A percentile compares a stretch with the other conserved stretches of the same genome.
Evolutionary conservation across 257 asterid species (phyloP).

Genomic region (Thymus mandschuricus): DNA sequence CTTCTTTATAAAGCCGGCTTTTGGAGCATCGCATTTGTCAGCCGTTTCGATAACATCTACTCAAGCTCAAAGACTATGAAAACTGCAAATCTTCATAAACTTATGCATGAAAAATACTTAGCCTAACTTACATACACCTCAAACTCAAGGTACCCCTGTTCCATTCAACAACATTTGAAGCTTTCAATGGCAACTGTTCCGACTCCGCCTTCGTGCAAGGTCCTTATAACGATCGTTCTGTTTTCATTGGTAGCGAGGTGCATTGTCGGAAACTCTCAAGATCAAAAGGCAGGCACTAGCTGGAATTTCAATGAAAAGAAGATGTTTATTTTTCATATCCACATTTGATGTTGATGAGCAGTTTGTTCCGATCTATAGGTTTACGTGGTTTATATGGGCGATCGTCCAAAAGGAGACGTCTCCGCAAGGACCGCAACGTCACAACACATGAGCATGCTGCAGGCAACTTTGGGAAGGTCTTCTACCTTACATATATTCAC

Average conservation of each 20-base stretch:
- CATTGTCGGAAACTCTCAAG: slow-evolving; percentile 21
- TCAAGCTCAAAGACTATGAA: no score
- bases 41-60: background rate
- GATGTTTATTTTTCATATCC: background rate
- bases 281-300: slow-evolving; percentile 42
- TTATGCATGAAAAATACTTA: background rate
- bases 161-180: no score
- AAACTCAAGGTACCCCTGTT: background rate
- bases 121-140: background rate
- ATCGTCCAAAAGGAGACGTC: slow-evolving; percentile 45
- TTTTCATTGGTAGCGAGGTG: slow-evolving; percentile 33
- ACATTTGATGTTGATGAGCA: background rate
- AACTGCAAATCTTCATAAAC: no score
- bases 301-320: no score
- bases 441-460: slow-evolving; percentile 53
- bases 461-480: slow-evolving; percentile 49
- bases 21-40: background rate
- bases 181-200: slow-evolving; percentile 8
- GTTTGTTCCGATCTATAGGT: slow-evolving; percentile 31
- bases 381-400: slow-evolving; percentile 68
- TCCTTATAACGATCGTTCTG: slow-evolving; percentile 30
- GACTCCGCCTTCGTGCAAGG: slow-evolving; percentile 18
- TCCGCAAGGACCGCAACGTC: slow-evolving; percentile 39
- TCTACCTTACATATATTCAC: background rate
- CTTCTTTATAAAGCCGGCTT: background rate